Base-by-base conservation (phyloP, 495 filamentous ascomycete genomes). In the Hyaloscypha bicolor region DNA sequence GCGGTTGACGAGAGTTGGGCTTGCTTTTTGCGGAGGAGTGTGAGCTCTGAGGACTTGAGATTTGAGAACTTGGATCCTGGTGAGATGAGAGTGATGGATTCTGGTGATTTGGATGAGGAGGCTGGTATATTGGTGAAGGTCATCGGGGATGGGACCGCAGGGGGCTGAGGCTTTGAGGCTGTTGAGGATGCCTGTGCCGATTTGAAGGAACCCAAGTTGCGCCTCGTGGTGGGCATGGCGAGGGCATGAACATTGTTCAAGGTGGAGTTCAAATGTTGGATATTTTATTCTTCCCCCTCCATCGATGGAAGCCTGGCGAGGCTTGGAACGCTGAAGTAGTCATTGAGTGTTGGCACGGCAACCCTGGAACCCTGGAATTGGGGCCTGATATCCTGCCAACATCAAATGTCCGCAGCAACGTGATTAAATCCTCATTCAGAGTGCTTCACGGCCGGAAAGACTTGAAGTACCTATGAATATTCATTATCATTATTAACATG, bases 11-110 rank as follows among this genome's bases (percentile, higher is more conserved):
- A 19, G n/a, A 69, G 59, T 56, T 68, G 67, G 12, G 5, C 33
- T 51, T 72, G 71, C 58, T 72, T 71, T 48, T 65, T 37, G 35
- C 72, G 69, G 12, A 75, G 64, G 14, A 75, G 64, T 16, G 39
- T 62, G 25, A 61, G 59, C 25, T 70, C 69, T 25, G 55, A 19
- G 29, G 9, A 25, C 6, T 29, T 64, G 25, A 72, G 31, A 14
- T 53, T 33, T 14, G 61, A 53, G 33, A 74, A 57, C 29, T 62
- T 63, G 22, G 30, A n/a, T 9, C 35, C 42, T 22, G 31, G 51
- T 29, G 53, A 19, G 21, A 56, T 56, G 53, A 29, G 21, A 3
- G 21, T 11, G 22, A 56, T 64, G 30, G 62, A 37, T 64, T 56
- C 37, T 48, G 6, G 32, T 21, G 62, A 19, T 55, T 48, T 22